Base-by-base conservation (phyloP, 129 eudicot genomes). In the Tagetes patula region DNA sequence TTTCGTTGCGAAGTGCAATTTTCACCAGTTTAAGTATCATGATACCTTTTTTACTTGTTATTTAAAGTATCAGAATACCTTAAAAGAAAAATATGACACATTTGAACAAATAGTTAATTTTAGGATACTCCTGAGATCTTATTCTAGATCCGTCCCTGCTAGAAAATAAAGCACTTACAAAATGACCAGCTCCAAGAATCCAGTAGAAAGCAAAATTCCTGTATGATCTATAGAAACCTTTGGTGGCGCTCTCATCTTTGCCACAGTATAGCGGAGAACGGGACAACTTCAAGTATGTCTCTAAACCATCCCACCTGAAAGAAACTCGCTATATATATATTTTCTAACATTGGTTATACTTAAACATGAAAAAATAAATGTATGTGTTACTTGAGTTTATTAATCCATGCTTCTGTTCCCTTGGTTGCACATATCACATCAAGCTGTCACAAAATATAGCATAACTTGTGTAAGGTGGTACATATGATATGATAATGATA, bases 131-230 rank as follows among this genome's bases (percentile, higher is more conserved):
- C 27, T 20, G 27, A 20, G 27, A 20, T 20, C 27, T 20, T 20
- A 20, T 20, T 20, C 27, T 20, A 20, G 27, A 20, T 20, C 27
- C 27, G 27, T 20, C 3, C 12, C 14, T 39, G 37, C 13, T 20
- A 40, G 32, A 8, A 0, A 2, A 4, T 7, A 70, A 1, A 31
- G 7, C 32, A 80, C 90, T 86, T 83, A 86, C 90, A 77, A 86
- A 86, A 64, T 86, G 90, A 20, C 89, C 89, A 5, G 89, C 87
- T 67, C 81, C 89, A 63, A 85, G 89, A 79, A 85, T 82, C 87
- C 86, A 80, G 54, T 86, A 86, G 67, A 86, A 86, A 6, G 79
- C 70, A 30, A 86, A 71, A 68, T 86, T 86, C 61, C 74, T 54
- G 66, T 82, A 79, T 12, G 90, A 80, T 66, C 58, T 80, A 2